Evolutionary conservation across 805 yeast genomes (phyloP), one percentile per base, ranked within the genome.

Genomic region (Candida vaughaniae): DNA sequence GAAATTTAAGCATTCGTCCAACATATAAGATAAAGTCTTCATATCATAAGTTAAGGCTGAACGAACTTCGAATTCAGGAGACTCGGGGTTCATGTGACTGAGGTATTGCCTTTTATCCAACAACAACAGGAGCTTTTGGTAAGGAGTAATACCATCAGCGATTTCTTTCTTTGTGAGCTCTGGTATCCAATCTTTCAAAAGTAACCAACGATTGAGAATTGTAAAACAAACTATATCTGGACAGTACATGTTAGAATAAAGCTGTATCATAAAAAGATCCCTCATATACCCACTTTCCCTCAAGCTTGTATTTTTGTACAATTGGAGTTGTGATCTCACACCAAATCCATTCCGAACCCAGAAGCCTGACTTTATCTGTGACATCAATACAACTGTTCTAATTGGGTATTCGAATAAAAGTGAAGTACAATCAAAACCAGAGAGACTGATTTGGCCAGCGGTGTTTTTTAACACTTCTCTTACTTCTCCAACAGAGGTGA

Each of bases 291-390:
- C 95, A 42, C 78, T 77, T 45, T 90, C 97, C 37, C 97, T 69
- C 33, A 90, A 70, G 3, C 88, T 85, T 9, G 89, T 75, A 41
- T 78, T 82, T 26, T 84, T 75, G 56, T 91, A 91, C 39, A 89
- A 79, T 47, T 80, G 83, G 45, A 85, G 71, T 53, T 91, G 98
- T 17, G 81, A 79, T 27, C 84, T 71, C 4, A 88, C 80, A 27
- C 90, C 82, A 41, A 78, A 74, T 0, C 99, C 99, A 59, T 91
- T 91, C 51, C 98, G 75, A 0, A 91, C 96, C 98, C 98, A 91
- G 39, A 84, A 75, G 0, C 96, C 96, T 0, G 85, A 80, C 42
- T 86, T 82, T 6, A 91, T 85, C 51, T 93, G 97, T 0, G 96
- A 78, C 46, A 87, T 60, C 6, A 86, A 59, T 0, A 86, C 96